Base-by-base conservation (phyloP, 495 filamentous ascomycete genomes). In the Xylaria castorea region DNA sequence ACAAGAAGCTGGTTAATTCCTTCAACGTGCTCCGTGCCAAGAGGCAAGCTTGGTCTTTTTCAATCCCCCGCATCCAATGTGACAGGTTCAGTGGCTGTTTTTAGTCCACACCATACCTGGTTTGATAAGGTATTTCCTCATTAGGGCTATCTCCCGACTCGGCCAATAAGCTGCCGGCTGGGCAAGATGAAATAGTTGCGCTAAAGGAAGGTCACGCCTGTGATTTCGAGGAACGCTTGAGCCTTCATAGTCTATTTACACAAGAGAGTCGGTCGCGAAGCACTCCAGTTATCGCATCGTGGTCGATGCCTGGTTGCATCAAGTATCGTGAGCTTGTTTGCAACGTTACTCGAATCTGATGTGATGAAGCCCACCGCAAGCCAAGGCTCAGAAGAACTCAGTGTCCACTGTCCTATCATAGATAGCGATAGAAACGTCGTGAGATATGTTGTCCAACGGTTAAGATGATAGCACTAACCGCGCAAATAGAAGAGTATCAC, bases 121-220 rank as follows among this genome's bases (percentile, higher is more conserved):
- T 55, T 71, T 53, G 69, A 71, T 71, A 65, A 71, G 48, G 34
- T 71, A 57, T 48, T 71, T 71, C 69, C 69, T 65, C 34, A 55
- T 71, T 65, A 5, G 48, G 69, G 30, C 22, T 65, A 44, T 65
- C n/a, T 55, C 46, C 68, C 58, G 58, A 11, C 60, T 55, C 12
- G 34, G 58, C 68, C 68, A 71, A 42, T 63, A 14, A 71, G 25
- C 25, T 62, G 20, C 61, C 34, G 48, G 60, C 58, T 64, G 6
- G 58, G 46, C 66, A 40, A 38, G 46, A 64, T 65, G 67, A 61
- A 48, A 42, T 53, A 61, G 44, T 42, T 71, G 68, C 55, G 50
- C 44, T 46, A 60, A 64, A 64, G 36, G 36, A 44, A 65, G 44
- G 69, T 71, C 69, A 71, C 69, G 60, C 61, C 18, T 65, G n/a